These are phyloP conservation scores for Boletus bicolor DNA, from an alignment of 768 basidiomycete species.

Conservation along the genomic window DNA sequence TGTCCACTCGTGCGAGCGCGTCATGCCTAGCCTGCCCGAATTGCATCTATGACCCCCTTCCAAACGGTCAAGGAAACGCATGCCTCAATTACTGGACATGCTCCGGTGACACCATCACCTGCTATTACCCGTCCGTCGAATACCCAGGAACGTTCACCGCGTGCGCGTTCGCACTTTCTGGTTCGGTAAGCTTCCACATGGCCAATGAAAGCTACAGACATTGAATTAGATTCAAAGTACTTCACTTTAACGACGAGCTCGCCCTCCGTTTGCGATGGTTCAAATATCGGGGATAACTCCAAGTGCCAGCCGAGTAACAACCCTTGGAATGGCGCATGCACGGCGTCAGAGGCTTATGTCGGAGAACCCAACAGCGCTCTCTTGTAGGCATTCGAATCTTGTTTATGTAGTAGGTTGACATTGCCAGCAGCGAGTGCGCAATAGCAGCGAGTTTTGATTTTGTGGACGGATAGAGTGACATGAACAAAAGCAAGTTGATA, in stretches of 20 bases:
- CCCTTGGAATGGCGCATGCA: constrained; percentile 2
- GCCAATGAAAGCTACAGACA: not conserved
- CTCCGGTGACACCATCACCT: constrained; percentile 3
- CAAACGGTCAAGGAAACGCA: not conserved
- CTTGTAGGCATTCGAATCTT: not conserved
- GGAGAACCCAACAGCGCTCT: constrained; percentile 4
- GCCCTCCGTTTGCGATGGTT: constrained; percentile 1
- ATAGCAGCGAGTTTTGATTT: not conserved
- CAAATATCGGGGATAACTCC: not conserved
- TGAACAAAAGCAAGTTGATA: too few species aligned
- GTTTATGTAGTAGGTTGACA: not conserved
- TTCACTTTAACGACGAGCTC: constrained; percentile 1
- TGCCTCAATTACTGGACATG: constrained; percentile 12
- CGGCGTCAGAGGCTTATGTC: not conserved
- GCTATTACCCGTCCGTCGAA: constrained; percentile 11
- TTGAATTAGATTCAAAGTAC: not conserved
- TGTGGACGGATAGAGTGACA: not conserved
- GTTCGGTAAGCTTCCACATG: not conserved
- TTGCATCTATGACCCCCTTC: not conserved
- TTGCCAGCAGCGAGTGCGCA: not conserved
- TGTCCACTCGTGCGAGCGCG: not conserved
- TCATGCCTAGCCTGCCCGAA: constrained; percentile 3
- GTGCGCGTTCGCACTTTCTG: not conserved
- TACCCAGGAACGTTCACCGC: constrained; percentile 10
- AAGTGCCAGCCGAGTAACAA: constrained; percentile 1